Evolutionary conservation across 495 filamentous ascomycete genomes (phyloP).

Genomic region (Trichoderma virens): DNA sequence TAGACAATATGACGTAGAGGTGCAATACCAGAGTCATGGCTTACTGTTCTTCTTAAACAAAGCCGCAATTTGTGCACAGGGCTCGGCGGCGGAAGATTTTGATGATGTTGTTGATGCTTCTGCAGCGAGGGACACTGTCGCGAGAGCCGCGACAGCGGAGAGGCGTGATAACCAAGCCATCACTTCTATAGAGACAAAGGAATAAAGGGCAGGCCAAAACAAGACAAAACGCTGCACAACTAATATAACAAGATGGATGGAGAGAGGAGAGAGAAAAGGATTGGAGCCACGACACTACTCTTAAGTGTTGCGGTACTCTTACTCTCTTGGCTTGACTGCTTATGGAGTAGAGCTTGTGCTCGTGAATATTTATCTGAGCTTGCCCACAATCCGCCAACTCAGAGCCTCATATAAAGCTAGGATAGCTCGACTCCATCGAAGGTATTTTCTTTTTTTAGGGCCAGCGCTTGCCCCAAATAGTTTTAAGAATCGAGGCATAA

Average conservation of each 20-base stretch:
- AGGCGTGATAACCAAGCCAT: slow-evolving; percentile 2
- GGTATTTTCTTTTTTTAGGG: background rate
- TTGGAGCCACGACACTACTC: background rate
- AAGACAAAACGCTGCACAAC: background rate
- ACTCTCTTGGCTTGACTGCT: background rate
- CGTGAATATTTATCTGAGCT: background rate
- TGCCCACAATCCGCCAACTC: too few relatives aligned
- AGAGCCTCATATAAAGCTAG: background rate
- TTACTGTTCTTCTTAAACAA: too few relatives aligned
- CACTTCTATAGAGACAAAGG: background rate
- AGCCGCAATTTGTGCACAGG: background rate
- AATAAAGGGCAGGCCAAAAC: background rate
- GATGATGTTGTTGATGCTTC: background rate
- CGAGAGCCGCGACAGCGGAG: background rate
- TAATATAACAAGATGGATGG: background rate
- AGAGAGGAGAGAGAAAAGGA: background rate
- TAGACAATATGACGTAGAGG: background rate
- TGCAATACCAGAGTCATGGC: background rate
- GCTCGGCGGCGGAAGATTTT: background rate
- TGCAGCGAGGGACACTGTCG: background rate
- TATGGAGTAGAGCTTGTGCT: too few relatives aligned
- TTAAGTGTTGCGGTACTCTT: background rate
- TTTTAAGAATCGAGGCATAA: background rate
- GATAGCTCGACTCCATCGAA: background rate
- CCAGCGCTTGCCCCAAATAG: background rate